phyloP scores from a whole-genome alignment of 805 yeast genomes.

The Peterozyma toletana region DNA sequence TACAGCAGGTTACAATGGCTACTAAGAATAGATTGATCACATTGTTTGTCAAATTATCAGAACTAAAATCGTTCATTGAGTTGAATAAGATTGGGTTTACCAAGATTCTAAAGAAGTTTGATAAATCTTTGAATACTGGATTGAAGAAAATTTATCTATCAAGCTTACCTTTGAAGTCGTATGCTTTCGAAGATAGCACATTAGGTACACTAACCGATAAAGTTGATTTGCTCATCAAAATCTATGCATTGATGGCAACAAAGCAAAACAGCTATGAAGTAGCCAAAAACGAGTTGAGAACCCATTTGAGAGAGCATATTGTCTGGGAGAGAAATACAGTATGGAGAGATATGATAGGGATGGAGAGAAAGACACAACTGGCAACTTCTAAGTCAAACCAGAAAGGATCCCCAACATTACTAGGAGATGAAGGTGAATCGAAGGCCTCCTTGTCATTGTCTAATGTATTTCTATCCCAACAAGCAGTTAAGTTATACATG shows the following conservation, averaged over 20 bases:
- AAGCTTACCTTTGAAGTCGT: constrained; percentile 37
- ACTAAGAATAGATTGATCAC: constrained; percentile 61
- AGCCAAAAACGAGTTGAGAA: constrained; percentile 37
- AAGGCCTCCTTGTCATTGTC: constrained; percentile 23
- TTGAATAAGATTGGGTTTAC: constrained; percentile 84
- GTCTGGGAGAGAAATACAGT: constrained; percentile 98
- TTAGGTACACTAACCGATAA: constrained; percentile 39
- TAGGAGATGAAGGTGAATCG: constrained; percentile 9
- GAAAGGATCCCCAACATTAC: constrained; percentile 3
- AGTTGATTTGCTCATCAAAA: constrained; percentile 34
- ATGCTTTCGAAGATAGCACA: constrained; percentile 48
- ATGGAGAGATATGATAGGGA: constrained; percentile 93
- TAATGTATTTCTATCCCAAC: constrained; percentile 26
- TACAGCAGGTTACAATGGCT: constrained; percentile 51
- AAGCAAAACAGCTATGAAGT: constrained; percentile 28
- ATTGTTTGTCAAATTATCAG: constrained; percentile 69
- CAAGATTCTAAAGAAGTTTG: constrained; percentile 87
- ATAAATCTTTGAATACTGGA: constrained; percentile 64
- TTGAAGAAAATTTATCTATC: constrained; percentile 53
- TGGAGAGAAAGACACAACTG: constrained; percentile 74
- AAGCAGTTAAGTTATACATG: constrained; percentile 32
- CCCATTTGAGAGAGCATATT: constrained; percentile 77
- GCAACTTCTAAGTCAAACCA: constrained; percentile 14
- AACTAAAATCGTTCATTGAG: constrained; percentile 76
- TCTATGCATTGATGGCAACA: constrained; percentile 32